Base-by-base conservation (phyloP, 2,329 filamentous ascomycete genomes). In the Aspergillus novoparasiticus region DNA sequence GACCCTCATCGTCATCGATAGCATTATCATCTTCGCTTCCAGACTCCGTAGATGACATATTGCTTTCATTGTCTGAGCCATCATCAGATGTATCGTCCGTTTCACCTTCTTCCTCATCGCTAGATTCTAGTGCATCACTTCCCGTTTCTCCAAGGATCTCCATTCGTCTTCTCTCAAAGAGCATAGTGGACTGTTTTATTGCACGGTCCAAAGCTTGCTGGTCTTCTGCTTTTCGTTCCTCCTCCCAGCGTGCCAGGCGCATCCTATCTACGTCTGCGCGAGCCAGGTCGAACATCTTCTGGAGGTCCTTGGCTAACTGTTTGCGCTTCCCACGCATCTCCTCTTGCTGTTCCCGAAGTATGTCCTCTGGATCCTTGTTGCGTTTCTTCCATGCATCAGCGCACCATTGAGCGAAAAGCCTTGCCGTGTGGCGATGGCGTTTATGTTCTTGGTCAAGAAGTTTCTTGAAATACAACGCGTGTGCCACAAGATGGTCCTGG, bases 401-500 rank as follows among this genome's bases (percentile, higher is more conserved):
- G 62, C 78, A 80, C 76, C 74, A 78, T 46, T 79, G 87, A 1
- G 94, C 94, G 59, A 96, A 78, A 59, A 87, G 87, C 76, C 93
- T 96, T 1, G 94, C 94, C 3, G 85, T 83, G n/a, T 86, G 83
- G 41, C 87, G 87, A 77, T 98, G 94, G 14, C 89, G 85, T 66
- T 87, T 87, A 69, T 93, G 91, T 76, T 99, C 95, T 62, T 88
- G 86, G 3, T 89, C 79, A 80, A 98, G 87, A 41, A 98, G 83
- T 71, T 89, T 91, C 55, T 92, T 88, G 70, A 98, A 94, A 69
- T 94, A 90, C 14, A 90, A 74, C 63, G 91, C 89, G 65, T 96
- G 94, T 54, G 89, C 89, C 53, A 91, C 83, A 59, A 98, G 84
- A 74, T 98, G 92, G 72, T 98, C 94, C 73, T 88, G 86, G 69